Evolutionary conservation across 768 basidiomycete species (phyloP).

Genomic region (Suillus subluteus): DNA sequence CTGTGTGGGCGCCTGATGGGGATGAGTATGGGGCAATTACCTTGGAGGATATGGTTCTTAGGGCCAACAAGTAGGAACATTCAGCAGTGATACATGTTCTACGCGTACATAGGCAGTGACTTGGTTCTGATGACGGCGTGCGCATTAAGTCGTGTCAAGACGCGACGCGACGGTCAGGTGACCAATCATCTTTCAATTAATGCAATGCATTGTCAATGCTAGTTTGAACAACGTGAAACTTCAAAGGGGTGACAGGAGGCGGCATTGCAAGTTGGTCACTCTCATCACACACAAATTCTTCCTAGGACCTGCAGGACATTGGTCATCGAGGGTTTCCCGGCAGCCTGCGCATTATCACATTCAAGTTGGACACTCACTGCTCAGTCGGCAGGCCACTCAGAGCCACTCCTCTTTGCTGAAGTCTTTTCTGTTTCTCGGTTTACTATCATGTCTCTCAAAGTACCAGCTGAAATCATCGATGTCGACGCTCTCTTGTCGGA

Average conservation of each 20-base stretch:
- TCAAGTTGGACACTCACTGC: not conserved
- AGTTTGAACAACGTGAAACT: not conserved
- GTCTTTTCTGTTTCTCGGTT: not conserved
- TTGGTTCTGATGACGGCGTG: not conserved
- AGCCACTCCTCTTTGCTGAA: not conserved
- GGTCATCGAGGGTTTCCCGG: not conserved
- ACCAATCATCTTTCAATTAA: not conserved
- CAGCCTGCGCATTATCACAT: not conserved
- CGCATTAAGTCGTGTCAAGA: not conserved
- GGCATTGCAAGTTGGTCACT: not conserved
- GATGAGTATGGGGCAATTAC: constrained; percentile 77
- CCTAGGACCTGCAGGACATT: not conserved
- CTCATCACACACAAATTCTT: not conserved
- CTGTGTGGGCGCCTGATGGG: constrained; percentile 81
- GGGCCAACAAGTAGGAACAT: constrained; percentile 44
- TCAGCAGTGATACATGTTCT: not conserved
- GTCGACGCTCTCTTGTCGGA: constrained; percentile 23
- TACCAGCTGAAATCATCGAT: constrained; percentile 25
- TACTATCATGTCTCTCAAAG: not conserved
- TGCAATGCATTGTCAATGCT: not conserved
- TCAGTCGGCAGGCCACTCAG: not conserved
- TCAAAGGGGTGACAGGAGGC: not conserved
- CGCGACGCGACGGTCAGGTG: constrained; percentile 3
- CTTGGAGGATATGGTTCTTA: constrained; percentile 86
- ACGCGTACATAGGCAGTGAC: not conserved